Evolutionary conservation across 805 yeast species (phyloP), one percentile per base, ranked within the genome.

Genomic region (Starmerella potacharoeniae): DNA sequence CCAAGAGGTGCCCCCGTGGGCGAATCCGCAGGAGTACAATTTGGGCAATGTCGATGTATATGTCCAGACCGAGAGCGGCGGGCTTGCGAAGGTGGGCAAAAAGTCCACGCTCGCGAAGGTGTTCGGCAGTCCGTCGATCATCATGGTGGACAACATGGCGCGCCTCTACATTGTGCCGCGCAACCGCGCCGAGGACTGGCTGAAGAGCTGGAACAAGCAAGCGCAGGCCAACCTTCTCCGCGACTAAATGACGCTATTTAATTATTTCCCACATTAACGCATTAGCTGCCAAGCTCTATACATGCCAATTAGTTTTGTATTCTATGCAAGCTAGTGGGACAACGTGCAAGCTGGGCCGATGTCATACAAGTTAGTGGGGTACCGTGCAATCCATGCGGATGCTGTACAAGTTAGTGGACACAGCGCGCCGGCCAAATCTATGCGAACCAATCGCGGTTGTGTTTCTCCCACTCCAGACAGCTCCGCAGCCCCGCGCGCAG

Each of bases 51-150:
- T 89, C 30, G 83, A 85, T 51, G 83, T 84, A 6, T 91, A 76
- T 68, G 81, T 86, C 81, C 97, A 87, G 67, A 87, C 96, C 0
- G 75, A 71, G 35, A 64, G 80, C 2, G 96, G 96, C 51, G 97
- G 97, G 0, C 74, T 91, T 57, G 82, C 88, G 46, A 88, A 87
- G 68, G 80, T 84, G 5, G 96, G 96, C 31, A 86, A 83, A 67
- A 87, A 85, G 60, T 77, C 81, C 28, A 72, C 85, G 1, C 66
- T 91, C 28, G 77, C 79, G 62, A 77, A 78, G 51, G 84, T 83
- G 0, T 73, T 91, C 59, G 76, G 80, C 71, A 75, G 79, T 50
- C 86, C 95, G 14, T 74, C 74, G 29, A 80, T 87, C 8, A 95
- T 96, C 2, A 68, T 90, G 44, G 82, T 90, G 58, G 96, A 90